phyloP scores from a whole-genome alignment of 345 rosid genomes.

The Rhodamnia argentea region DNA sequence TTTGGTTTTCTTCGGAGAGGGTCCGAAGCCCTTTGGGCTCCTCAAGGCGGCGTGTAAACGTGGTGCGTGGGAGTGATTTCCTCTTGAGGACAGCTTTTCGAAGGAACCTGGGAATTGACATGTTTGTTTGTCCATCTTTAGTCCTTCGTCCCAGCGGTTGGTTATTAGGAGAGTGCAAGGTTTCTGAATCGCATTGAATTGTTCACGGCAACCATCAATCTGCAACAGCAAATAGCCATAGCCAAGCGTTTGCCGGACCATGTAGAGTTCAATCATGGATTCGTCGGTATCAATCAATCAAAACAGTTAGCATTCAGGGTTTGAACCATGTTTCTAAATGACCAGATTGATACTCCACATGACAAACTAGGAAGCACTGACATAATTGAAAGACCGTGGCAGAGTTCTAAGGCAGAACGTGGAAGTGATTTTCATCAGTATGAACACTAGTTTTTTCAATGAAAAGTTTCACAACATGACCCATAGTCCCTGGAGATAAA shows the following conservation, averaged over 20 bases:
- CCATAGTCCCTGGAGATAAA: not conserved
- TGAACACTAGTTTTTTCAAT: not conserved
- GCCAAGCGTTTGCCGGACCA: not conserved
- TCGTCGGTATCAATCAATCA: not conserved
- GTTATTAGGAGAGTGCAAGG: not conserved
- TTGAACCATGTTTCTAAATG: not conserved
- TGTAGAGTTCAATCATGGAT: not conserved
- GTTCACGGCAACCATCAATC: conserved; percentile 5
- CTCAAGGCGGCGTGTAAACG: conserved; percentile 47
- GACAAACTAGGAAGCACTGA: not conserved
- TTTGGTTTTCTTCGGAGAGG: conserved; percentile 43
- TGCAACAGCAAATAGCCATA: conserved; percentile 5
- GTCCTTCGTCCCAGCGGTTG: conserved; percentile 1
- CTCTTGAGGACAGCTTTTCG: not conserved
- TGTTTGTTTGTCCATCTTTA: not conserved
- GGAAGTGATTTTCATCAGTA: not conserved
- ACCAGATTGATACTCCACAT: not conserved
- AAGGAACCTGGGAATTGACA: conserved; percentile 10
- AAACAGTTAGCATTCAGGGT: not conserved
- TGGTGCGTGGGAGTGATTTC: conserved; percentile 1
- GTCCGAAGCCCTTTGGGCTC: conserved; percentile 74
- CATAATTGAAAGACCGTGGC: not conserved
- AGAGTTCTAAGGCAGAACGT: not conserved
- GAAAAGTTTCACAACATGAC: not conserved
- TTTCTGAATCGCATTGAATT: not conserved